These are phyloP conservation scores for Lepidium aucheri DNA, from an alignment of 345 rosid species.

Conservation along the genomic window DNA sequence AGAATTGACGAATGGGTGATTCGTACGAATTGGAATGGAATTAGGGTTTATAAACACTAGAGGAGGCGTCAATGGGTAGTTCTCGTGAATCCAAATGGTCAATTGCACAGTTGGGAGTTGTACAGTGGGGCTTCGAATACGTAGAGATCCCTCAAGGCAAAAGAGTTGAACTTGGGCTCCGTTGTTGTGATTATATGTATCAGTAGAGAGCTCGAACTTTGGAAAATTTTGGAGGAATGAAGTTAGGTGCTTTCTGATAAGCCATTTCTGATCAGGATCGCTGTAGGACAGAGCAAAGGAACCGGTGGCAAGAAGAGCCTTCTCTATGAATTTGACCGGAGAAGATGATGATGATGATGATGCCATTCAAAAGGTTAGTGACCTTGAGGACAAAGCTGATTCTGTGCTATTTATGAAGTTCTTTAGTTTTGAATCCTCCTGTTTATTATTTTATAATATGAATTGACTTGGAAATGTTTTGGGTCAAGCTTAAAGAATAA, in stretches of 20 bases:
- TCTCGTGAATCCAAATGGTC: slow-evolving; percentile 62
- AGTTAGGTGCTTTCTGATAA: slow-evolving; percentile 50
- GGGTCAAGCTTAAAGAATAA: slow-evolving; percentile 21
- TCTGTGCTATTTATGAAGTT: slow-evolving; percentile 11
- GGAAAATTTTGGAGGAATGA: slow-evolving; percentile 48
- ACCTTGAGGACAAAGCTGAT: slow-evolving; percentile 1
- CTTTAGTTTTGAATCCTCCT: neutral
- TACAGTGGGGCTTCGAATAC: slow-evolving; percentile 11
- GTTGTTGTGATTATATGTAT: slow-evolving; percentile 46
- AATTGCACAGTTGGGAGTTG: slow-evolving; percentile 32
- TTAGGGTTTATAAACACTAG: slow-evolving; percentile 34
- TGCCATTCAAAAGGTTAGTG: slow-evolving; percentile 10
- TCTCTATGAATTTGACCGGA: slow-evolving; percentile 46
- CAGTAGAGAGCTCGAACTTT: slow-evolving; percentile 31
- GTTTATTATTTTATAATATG: slow-evolving; percentile 9
- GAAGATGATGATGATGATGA: slow-evolving; percentile 13
- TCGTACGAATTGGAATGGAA: slow-evolving; percentile 22
- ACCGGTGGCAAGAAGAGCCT: slow-evolving; percentile 38
- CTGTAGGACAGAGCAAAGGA: slow-evolving; percentile 51
- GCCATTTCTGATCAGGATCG: slow-evolving; percentile 50
- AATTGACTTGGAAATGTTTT: slow-evolving; percentile 11
- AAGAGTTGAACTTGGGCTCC: slow-evolving; percentile 56
- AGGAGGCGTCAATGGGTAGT: slow-evolving; percentile 55
- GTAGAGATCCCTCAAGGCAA: slow-evolving; percentile 35
- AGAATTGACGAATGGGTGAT: slow-evolving; percentile 56